Evolutionary conservation across 2,329 filamentous ascomycete species (phyloP).

Genomic region (Pseudogymnoascus destructans): DNA sequence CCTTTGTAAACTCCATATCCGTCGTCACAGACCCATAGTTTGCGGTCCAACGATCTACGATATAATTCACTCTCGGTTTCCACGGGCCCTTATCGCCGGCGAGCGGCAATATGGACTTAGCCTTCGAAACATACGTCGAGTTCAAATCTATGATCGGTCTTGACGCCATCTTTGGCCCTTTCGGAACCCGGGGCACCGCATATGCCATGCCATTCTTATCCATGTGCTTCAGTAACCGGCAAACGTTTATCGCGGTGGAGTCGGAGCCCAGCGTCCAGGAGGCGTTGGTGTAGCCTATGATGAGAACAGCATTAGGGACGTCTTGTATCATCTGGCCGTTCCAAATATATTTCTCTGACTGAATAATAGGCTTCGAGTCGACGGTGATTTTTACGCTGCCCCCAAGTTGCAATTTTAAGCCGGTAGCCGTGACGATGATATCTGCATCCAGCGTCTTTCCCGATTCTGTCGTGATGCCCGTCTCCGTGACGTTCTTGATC

Average conservation of each 20-base stretch:
- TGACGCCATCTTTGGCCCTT: constrained; percentile 11
- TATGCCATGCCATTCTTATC: constrained; percentile 12
- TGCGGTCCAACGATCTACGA: constrained; percentile 23
- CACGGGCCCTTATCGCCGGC: constrained; percentile 21
- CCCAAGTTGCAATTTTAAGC: constrained; percentile 45
- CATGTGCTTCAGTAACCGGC: constrained; percentile 24
- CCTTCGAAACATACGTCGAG: constrained; percentile 22
- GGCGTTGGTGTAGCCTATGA: constrained; percentile 52
- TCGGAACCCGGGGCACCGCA: constrained; percentile 15
- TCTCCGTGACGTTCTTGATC: constrained; percentile 38
- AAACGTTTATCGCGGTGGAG: constrained; percentile 18
- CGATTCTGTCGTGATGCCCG: constrained; percentile 29
- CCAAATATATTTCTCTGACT: constrained; percentile 45
- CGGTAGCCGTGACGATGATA: constrained; percentile 57
- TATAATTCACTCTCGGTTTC: constrained; percentile 21
- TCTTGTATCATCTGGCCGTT: constrained; percentile 52
- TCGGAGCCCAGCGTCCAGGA: constrained; percentile 57
- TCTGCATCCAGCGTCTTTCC: constrained; percentile 39
- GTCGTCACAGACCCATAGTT: constrained; percentile 20
- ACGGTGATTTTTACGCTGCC: constrained; percentile 40
- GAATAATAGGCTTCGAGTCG: constrained; percentile 38
- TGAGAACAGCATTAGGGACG: constrained; percentile 47
- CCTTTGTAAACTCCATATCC: constrained; percentile 14
- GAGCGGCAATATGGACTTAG: constrained; percentile 17
- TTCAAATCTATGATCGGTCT: constrained; percentile 17